Base-by-base conservation (phyloP, 177 flowering plant species). In the Telopea speciosissima region DNA sequence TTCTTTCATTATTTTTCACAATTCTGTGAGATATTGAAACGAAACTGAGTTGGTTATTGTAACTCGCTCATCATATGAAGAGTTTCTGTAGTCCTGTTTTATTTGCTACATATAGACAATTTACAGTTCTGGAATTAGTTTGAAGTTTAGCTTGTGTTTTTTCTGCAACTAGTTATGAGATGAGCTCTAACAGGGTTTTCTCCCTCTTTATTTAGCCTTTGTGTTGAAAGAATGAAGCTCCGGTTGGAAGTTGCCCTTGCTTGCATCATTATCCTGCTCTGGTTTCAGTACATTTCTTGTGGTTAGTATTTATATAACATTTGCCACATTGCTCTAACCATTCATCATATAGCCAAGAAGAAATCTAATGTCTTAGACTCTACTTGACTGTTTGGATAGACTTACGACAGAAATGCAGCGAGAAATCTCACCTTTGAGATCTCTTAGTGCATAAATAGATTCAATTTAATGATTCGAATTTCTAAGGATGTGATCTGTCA, bases 181-280 rank as follows among this genome's bases (percentile, higher is more conserved):
- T 23, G 3, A 63, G 21, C 24, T 36, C 49, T 71, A 11, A 65
- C 73, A 65, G 69, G 60, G 49, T 31, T 19, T 6, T 17, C 31
- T 8, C 1, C 3, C 36, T 58, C 13, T 28, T 66, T 52, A 17
- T 73, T 25, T 54, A 24, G 36, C 63, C 56, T 75, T 62, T 31
- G 68, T 58, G 64, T 59, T 75, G 68, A 72, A 76, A 52, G 33
- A 78, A 89, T 91, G 92, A 84, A 80, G 83, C 79, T 75, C 49
- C 74, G 59, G 60, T 54, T 75, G 69, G 70, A 75, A 71, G 73
- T 77, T 63, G 70, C 81, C 54, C 68, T 88, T 62, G 71, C 79
- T 72, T 80, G 72, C 75, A 71, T 88, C 68, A 56, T 81, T 67
- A 58, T 70, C 68, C 67, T 79, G 65, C 67, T 85, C 62, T 81